Conservation (phyloP, 2,329 filamentous ascomycete genomes). For the Zymoseptoria tritici region DNA sequence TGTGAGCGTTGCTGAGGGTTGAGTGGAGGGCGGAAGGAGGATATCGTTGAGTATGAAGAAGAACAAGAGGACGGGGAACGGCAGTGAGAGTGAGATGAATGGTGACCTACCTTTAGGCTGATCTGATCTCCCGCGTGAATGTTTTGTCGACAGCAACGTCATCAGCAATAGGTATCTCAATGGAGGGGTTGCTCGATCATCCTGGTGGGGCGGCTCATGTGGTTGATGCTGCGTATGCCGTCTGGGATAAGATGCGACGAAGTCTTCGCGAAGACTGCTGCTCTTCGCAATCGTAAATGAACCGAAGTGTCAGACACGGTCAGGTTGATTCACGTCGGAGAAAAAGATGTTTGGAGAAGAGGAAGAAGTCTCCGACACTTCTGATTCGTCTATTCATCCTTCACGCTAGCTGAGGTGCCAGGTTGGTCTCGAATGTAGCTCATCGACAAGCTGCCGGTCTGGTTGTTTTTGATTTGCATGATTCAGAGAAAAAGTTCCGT, state of each 20-base stretch:
- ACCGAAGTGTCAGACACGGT: neutral
- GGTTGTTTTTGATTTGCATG: neutral
- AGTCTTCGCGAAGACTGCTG: too few relatives aligned
- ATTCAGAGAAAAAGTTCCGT: neutral
- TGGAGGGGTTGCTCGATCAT: too few relatives aligned
- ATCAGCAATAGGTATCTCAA: neutral
- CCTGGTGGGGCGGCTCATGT: too few relatives aligned
- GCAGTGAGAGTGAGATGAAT: neutral
- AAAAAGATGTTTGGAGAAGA: neutral
- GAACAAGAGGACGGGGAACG: neutral
- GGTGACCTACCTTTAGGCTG: neutral
- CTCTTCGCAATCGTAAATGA: too few relatives aligned
- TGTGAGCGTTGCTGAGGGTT: neutral
- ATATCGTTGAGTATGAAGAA: neutral
- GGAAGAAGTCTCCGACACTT: neutral
- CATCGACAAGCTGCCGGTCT: neutral
- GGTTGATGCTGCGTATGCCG: too few relatives aligned
- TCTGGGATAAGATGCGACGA: too few relatives aligned
- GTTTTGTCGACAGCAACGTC: too few relatives aligned
- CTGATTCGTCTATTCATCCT: neutral
- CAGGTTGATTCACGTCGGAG: neutral
- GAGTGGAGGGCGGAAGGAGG: neutral
- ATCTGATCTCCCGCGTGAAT: neutral
- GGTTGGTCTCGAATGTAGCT: neutral
- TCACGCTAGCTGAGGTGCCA: neutral